Evolutionary conservation across 768 basidiomycete species (phyloP), one percentile per base, ranked within the genome.

Genomic region (Lentinula detonsa): DNA sequence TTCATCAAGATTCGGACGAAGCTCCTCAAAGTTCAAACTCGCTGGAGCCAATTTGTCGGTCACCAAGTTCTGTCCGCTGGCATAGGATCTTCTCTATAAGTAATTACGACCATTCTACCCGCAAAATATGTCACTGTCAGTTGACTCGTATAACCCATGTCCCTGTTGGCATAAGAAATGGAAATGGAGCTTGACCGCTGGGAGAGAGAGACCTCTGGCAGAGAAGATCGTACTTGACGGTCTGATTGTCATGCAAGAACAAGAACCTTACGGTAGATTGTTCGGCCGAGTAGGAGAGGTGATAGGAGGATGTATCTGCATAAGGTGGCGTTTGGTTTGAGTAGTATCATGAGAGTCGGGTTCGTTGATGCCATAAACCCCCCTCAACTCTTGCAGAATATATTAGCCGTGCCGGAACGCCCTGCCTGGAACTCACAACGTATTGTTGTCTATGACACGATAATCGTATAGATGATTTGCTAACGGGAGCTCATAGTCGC

Each of bases 111-210:
- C 82, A 95, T 84, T 59, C 86, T 74, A 23, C 77, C 86, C 9
- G 84, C 81, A 71, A 95, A 95, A 0, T 93, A 88, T 7, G 90
- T 86, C 67, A 95, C 72, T 7, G 90, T 86, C 67, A 95, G 72
- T 21, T 72, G 73, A 9, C 82, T 82, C 3, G 80, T 73, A 23
- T 23, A 1, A 81, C 61, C 87, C 88, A 93, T 7, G 71, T 76
- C 57, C 80, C 80, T 70, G 28, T 73, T 71, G 8, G 46, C 57
- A 4, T 43, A 61, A 9, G 63, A 39, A 60, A 37, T 57, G 57
- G 64, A 66, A 76, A 71, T 16, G 71, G 65, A 3, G 9, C 54
- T 13, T 58, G 59, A 28, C 63, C 79, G 81, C 5, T 61, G 70
- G 69, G 81, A 84, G 53, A 82, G 23, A 23, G 1, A 1, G 77